A percentile compares a stretch with the other conserved stretches of the same genome.
These are phyloP conservation scores for Lichtheimia ramosa DNA, from an alignment of 371 early-diverging fungal genomes.

Conservation along the genomic window DNA sequence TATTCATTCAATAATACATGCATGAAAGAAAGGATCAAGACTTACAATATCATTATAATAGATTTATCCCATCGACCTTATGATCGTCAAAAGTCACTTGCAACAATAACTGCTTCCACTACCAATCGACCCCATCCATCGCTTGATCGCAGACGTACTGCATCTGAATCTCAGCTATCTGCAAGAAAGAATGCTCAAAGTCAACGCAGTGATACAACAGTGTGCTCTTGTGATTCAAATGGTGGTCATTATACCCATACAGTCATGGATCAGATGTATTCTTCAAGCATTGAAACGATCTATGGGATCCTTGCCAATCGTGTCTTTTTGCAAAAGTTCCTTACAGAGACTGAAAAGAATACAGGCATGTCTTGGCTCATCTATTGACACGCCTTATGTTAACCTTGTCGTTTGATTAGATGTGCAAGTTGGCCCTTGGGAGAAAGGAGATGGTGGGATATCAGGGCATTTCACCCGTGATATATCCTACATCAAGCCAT, in stretches of 20 bases:
- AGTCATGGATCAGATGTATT: constrained; percentile 48
- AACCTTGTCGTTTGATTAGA: constrained; percentile 15
- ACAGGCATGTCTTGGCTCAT: constrained; percentile 22
- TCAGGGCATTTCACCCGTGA: constrained; percentile 15
- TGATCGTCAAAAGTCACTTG: constrained; percentile 8
- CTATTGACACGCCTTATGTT: background rate
- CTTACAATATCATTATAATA: background rate
- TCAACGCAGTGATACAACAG: constrained; percentile 15
- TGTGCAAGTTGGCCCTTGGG: constrained; percentile 34
- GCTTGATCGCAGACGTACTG: constrained; percentile 5
- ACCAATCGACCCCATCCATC: constrained; percentile 1
- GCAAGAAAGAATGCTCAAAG: background rate
- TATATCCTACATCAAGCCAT: constrained; percentile 36
- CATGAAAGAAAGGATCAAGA: background rate
- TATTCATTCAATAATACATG: background rate
- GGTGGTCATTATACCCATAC: constrained; percentile 47
- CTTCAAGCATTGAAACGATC: constrained; percentile 43
- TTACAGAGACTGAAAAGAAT: constrained; percentile 39
- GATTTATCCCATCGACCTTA: background rate
- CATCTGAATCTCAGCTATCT: constrained; percentile 7
- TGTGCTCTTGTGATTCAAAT: constrained; percentile 47
- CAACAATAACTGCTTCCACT: background rate
- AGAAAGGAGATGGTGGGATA: constrained; percentile 17
- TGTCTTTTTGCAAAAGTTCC: constrained; percentile 33
- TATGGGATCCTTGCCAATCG: constrained; percentile 47